These are phyloP conservation scores for Penstemon eatonii DNA, from an alignment of 257 asterid species.

Conservation along the genomic window DNA sequence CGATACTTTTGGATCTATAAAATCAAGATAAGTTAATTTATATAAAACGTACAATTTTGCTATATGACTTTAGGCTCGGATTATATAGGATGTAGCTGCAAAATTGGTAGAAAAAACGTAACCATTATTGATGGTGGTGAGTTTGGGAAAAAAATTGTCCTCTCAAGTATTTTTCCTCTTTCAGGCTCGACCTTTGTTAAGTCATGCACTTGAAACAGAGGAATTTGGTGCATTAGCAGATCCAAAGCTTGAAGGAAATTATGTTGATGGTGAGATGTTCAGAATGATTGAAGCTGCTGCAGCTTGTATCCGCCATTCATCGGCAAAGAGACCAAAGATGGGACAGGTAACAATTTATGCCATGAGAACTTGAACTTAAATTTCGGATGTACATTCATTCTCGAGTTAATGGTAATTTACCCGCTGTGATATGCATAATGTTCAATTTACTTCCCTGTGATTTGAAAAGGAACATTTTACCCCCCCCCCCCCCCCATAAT, in stretches of 20 bases:
- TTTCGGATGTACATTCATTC: not conserved
- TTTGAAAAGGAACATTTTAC: too few species aligned
- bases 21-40: too few species aligned
- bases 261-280: constrained; percentile 60
- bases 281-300: constrained; percentile 84
- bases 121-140: not conserved
- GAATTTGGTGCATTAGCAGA: constrained; percentile 67
- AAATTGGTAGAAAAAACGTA: not conserved
- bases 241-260: constrained; percentile 69
- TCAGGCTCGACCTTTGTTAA: constrained; percentile 89
- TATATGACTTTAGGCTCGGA: too few species aligned
- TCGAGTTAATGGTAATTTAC: too few species aligned
- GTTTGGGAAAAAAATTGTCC: not conserved
- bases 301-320: constrained; percentile 91
- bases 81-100: not conserved
- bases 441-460: too few species aligned
- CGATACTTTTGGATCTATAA: too few species aligned
- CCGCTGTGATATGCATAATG: too few species aligned
- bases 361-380: not conserved
- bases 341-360: constrained; percentile 60
- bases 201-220: constrained; percentile 61
- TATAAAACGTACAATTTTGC: too few species aligned
- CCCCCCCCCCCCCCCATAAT: too few species aligned
- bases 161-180: constrained; percentile 20
- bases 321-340: constrained; percentile 86